Conservation (phyloP, 768 basidiomycete species). For the Lepiota brunneoincarnata region DNA sequence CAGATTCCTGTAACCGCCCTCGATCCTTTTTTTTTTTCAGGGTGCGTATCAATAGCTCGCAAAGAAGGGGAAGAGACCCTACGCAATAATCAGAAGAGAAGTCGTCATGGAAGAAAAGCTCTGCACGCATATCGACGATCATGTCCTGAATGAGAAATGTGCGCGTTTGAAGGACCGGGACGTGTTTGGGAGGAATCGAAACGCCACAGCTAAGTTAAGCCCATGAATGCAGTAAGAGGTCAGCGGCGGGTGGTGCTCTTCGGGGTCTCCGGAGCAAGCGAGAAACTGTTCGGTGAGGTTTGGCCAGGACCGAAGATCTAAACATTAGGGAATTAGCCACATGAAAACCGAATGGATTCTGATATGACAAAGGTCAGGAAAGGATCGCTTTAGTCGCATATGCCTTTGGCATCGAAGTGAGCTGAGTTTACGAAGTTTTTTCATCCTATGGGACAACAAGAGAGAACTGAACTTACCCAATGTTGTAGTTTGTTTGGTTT, state of each 20-base stretch:
- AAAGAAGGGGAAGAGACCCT: neutral
- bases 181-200: too few species aligned
- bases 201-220: too few species aligned
- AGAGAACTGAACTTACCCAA: constrained; percentile 9
- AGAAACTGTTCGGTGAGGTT: too few species aligned
- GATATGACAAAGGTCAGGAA: constrained; percentile 31
- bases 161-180: too few species aligned
- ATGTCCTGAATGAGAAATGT: too few species aligned
- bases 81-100: too few species aligned
- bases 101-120: too few species aligned
- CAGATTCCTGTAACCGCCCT: neutral
- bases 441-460: constrained; percentile 19
- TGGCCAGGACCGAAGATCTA: too few species aligned
- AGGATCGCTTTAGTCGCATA: constrained; percentile 52
- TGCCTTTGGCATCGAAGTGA: constrained; percentile 58
- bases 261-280: too few species aligned
- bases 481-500: neutral
- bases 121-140: too few species aligned
- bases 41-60: neutral
- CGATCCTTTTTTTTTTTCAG: neutral
- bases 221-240: too few species aligned
- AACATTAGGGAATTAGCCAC: neutral
- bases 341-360: neutral
- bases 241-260: too few species aligned
- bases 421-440: constrained; percentile 48